Evolutionary conservation across 1,284 basidiomycete species (phyloP).

Genomic region (Erythrobasidium hasegawianum): DNA sequence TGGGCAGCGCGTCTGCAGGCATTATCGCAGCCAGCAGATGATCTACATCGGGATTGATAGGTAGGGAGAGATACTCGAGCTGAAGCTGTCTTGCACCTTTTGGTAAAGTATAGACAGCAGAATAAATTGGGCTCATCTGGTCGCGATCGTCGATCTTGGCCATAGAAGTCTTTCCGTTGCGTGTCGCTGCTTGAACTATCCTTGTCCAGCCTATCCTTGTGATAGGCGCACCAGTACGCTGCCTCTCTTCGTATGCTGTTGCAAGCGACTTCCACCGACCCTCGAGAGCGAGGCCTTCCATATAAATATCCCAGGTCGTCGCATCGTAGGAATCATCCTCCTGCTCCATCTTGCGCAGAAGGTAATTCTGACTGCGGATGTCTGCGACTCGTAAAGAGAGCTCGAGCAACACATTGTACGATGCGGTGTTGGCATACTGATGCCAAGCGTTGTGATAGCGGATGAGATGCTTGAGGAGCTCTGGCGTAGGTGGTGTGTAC

Average conservation of each 20-base stretch:
- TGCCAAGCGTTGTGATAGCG: not conserved
- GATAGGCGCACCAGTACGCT: conserved; percentile 1
- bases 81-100: conserved; percentile 20
- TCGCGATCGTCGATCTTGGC: not conserved
- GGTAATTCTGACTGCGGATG: not conserved
- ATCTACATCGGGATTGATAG: conserved; percentile 21
- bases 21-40: conserved; percentile 30
- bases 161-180: conserved; percentile 21
- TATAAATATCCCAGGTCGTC: conserved; percentile 11
- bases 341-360: not conserved
- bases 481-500: not conserved
- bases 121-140: conserved; percentile 19
- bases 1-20: conserved; percentile 16
- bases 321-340: not conserved
- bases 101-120: conserved; percentile 23
- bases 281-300: conserved; percentile 12
- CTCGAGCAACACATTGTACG: conserved; percentile 18
- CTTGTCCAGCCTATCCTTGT: conserved; percentile 24
- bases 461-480: not conserved
- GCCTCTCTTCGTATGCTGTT: conserved; percentile 1
- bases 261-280: conserved; percentile 18
- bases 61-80: conserved; percentile 1
- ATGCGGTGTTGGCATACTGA: not conserved
- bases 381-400: not conserved
- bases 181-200: conserved; percentile 19